Conservation (phyloP, 495 filamentous ascomycete genomes). For the Penicillium pancosmium region DNA sequence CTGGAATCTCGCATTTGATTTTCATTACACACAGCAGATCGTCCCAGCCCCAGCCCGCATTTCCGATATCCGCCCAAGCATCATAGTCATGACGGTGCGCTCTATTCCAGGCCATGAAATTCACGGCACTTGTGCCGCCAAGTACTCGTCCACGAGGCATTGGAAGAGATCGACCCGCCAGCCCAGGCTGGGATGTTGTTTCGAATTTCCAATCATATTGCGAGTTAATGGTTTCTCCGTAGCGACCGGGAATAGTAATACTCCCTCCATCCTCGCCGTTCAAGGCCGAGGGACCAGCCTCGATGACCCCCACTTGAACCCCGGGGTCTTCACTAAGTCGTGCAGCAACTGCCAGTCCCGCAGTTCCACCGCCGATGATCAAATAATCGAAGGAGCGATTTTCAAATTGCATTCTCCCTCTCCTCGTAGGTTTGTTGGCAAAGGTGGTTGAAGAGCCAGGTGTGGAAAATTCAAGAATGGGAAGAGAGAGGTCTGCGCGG, state of each 20-base stretch:
- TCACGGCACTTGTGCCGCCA: slow-evolving; percentile 48
- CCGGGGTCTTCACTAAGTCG: slow-evolving; percentile 50
- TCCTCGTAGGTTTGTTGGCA: neutral
- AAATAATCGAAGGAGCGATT: slow-evolving; percentile 39
- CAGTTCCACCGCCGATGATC: slow-evolving; percentile 41
- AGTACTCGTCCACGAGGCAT: slow-evolving; percentile 43
- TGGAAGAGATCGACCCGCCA: slow-evolving; percentile 36
- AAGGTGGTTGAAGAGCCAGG: too few relatives aligned
- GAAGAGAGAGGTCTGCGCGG: too few relatives aligned
- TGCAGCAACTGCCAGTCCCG: slow-evolving; percentile 39
- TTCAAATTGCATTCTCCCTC: neutral
- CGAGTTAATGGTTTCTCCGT: slow-evolving; percentile 42
- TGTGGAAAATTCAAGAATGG: too few relatives aligned
- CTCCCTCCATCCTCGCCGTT: slow-evolving; percentile 32
- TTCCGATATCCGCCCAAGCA: slow-evolving; percentile 19
- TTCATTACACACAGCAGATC: slow-evolving; percentile 15
- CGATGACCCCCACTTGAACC: slow-evolving; percentile 47
- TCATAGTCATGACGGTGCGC: slow-evolving; percentile 46
- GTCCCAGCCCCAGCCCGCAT: slow-evolving; percentile 19
- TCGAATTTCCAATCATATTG: slow-evolving; percentile 50
- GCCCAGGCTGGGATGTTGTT: slow-evolving; percentile 38
- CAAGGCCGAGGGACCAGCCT: slow-evolving; percentile 46
- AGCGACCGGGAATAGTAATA: slow-evolving; percentile 46
- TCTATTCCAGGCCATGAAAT: slow-evolving; percentile 55
- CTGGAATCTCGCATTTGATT: neutral